Evolutionary conservation across 2,329 filamentous ascomycete species (phyloP).

Genomic region (Aureobasidium sp.): DNA sequence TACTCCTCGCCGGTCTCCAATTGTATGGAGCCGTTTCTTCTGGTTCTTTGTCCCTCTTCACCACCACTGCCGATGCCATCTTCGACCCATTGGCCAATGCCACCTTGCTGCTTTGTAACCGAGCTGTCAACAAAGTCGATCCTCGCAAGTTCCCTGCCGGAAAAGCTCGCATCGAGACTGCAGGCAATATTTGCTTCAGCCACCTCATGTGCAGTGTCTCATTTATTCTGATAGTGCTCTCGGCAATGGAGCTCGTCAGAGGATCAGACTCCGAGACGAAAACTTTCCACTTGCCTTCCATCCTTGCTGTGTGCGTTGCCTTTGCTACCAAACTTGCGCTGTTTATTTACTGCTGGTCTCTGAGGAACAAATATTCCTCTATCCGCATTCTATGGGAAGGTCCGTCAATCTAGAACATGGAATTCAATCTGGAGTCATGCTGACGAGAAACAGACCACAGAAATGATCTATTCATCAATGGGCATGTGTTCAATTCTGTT

Average conservation of each 20-base stretch:
- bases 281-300: conserved; percentile 68
- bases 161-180: conserved; percentile 88
- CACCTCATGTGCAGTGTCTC: conserved; percentile 93
- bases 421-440: neutral
- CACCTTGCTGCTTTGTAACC: conserved; percentile 76
- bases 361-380: conserved; percentile 86
- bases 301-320: conserved; percentile 76
- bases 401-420: neutral
- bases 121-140: conserved; percentile 82
- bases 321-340: conserved; percentile 76
- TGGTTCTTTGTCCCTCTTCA: conserved; percentile 89
- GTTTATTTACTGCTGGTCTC: conserved; percentile 85
- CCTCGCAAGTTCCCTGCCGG: conserved; percentile 79
- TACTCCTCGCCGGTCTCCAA: conserved; percentile 71
- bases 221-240: conserved; percentile 85
- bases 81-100: conserved; percentile 90
- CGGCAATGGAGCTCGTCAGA: conserved; percentile 58
- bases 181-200: conserved; percentile 92
- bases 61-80: conserved; percentile 90
- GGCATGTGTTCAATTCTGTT: conserved; percentile 25
- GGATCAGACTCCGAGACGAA: conserved; percentile 35
- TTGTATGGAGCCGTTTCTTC: conserved; percentile 82
- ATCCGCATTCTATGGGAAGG: conserved; percentile 82
- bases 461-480: conserved; percentile 95
- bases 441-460: conserved; percentile 57